Percentiles rank a stretch among this genome's conserved stretches.
These are phyloP conservation scores for Ceratopteris richardii DNA, from an alignment of 75 land plant genomes.

Conservation along the genomic window DNA sequence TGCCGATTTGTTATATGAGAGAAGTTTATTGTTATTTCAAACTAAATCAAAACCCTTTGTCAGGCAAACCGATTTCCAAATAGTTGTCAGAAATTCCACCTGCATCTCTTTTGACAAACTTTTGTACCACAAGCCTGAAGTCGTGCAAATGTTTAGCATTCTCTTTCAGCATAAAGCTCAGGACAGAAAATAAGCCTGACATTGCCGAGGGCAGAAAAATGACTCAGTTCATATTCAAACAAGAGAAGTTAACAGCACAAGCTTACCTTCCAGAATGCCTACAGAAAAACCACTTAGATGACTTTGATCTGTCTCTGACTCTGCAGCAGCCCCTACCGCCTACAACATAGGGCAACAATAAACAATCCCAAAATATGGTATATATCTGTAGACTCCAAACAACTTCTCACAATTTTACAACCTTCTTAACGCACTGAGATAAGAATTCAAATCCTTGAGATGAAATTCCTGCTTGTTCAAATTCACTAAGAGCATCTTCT, in stretches of 20 bases:
- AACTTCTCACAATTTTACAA: constrained; percentile 11
- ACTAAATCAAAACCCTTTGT: no score
- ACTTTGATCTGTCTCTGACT: constrained; percentile 43
- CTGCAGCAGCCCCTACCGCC: constrained; percentile 77
- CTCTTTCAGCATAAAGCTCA: constrained; percentile 58
- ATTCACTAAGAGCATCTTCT: constrained; percentile 57
- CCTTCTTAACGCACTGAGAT: constrained; percentile 72
- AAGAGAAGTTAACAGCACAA: no score
- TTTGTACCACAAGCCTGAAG: constrained; percentile 69
- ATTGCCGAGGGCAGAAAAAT: not conserved
- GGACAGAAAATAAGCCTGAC: constrained; percentile 72
- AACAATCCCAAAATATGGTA: not conserved
- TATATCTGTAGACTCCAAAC: no score
- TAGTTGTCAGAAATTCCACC: constrained; percentile 27
- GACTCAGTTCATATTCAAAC: no score
- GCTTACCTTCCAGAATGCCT: constrained; percentile 59
- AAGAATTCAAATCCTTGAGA: constrained; percentile 50
- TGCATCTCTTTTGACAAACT: constrained; percentile 57
- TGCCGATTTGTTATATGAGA: no score
- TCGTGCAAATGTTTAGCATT: constrained; percentile 48
- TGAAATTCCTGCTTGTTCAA: constrained; percentile 66
- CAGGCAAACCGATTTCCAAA: no score
- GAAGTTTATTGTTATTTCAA: not conserved
- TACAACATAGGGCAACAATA: constrained; percentile 7
- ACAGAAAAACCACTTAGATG: constrained; percentile 70